A percentile compares a stretch with the other conserved stretches of the same genome.
These are phyloP conservation scores for Podaxis rugospora DNA, from an alignment of 768 basidiomycete species.

Conservation along the genomic window DNA sequence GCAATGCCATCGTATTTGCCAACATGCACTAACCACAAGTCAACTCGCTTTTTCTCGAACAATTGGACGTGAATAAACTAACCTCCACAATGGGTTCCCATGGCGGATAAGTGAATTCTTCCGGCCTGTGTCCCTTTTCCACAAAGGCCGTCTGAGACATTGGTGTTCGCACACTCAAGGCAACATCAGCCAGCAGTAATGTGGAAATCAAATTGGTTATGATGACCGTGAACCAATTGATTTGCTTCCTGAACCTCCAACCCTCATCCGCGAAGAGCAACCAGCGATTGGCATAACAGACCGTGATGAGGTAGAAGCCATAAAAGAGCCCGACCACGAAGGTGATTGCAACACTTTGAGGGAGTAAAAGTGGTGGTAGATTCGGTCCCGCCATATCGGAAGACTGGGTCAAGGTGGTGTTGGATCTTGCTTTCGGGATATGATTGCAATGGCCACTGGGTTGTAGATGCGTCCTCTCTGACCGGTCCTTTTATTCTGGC, in stretches of 20 bases:
- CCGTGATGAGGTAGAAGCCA: conserved; percentile 2
- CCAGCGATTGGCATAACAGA: background rate
- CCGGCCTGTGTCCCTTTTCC: background rate
- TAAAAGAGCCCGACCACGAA: background rate
- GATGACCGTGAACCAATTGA: background rate
- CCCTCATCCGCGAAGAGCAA: conserved; percentile 7
- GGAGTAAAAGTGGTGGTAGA: background rate
- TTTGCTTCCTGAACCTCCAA: conserved; percentile 1
- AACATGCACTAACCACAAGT: background rate
- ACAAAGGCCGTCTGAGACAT: background rate
- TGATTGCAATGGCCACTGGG: too few species aligned
- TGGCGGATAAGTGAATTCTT: background rate
- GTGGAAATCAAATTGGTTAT: background rate
- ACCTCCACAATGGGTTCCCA: background rate
- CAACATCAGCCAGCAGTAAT: background rate
- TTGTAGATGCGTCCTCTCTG: too few species aligned
- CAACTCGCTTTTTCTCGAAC: background rate
- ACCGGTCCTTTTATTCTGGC: too few species aligned
- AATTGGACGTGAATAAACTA: background rate
- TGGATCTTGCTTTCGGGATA: too few species aligned
- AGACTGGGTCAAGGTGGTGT: too few species aligned
- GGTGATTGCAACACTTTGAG: background rate
- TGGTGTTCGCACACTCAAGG: background rate
- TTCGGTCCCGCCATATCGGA: too few species aligned
- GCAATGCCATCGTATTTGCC: background rate